Conservation (phyloP, 2,329 filamentous ascomycete genomes). For the Sporothrix protearum region DNA sequence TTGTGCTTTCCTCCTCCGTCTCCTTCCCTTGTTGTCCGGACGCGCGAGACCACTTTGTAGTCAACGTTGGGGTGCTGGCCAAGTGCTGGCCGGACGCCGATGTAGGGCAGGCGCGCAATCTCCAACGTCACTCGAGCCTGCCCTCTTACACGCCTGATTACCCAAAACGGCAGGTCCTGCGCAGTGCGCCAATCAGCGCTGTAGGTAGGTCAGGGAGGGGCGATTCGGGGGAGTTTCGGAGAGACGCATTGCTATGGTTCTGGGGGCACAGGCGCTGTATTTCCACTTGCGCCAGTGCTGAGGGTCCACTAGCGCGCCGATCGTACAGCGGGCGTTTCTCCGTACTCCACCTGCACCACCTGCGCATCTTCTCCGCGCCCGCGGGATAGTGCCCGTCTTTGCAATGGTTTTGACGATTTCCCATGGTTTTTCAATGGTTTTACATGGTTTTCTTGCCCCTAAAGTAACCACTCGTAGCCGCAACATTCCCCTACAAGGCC, state of each 20-base stretch:
- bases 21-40: not conserved
- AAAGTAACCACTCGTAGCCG: not conserved
- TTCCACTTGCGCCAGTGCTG: not conserved
- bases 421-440: not conserved
- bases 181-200: not conserved
- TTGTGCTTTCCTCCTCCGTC: not conserved
- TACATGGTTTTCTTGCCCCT: slow-evolving; percentile 2
- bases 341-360: slow-evolving; percentile 14
- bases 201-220: not conserved
- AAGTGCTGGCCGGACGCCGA: not conserved
- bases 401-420: not conserved
- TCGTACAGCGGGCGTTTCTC: not conserved
- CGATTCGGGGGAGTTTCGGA: not conserved
- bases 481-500: not conserved
- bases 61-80: not conserved
- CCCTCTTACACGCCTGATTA: slow-evolving; percentile 16
- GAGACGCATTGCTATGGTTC: not conserved
- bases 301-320: not conserved
- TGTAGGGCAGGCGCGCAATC: not conserved
- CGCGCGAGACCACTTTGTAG: slow-evolving; percentile 25
- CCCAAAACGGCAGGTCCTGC: slow-evolving; percentile 18
- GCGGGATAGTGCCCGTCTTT: not conserved
- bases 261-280: not conserved
- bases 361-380: slow-evolving; percentile 13
- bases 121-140: not conserved